Conservation (phyloP, 2,329 filamentous ascomycete species). For the Cladosporium austrohemisphaericum region DNA sequence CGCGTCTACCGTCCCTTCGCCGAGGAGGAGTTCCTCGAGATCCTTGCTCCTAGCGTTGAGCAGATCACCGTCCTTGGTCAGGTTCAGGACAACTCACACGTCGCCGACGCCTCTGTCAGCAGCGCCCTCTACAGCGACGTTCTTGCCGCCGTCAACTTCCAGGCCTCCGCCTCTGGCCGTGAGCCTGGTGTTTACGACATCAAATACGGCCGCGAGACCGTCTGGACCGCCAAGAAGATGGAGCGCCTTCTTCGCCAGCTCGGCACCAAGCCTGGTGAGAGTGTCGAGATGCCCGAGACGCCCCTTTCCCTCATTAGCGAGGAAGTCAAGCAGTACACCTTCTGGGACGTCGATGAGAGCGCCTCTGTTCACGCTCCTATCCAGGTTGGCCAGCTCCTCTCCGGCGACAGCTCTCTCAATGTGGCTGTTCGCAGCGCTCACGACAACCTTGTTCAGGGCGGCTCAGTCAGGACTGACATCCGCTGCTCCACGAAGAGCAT, state of each 20-base stretch:
- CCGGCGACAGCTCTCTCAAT: constrained; percentile 58
- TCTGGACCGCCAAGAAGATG: constrained; percentile 58
- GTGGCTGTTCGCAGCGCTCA: constrained; percentile 57
- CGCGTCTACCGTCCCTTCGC: constrained; percentile 92
- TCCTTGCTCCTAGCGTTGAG: constrained; percentile 70
- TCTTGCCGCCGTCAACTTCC: constrained; percentile 77
- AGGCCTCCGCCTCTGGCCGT: constrained; percentile 57
- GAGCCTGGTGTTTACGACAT: constrained; percentile 69
- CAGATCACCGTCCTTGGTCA: constrained; percentile 85
- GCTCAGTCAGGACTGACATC: constrained; percentile 78
- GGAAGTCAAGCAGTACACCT: constrained; percentile 76
- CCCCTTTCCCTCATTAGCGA: constrained; percentile 42
- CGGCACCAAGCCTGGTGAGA: constrained; percentile 38
- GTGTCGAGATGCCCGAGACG: constrained; percentile 32
- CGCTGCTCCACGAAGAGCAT: constrained; percentile 77
- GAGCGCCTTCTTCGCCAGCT: constrained; percentile 47
- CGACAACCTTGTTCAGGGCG: constrained; percentile 67
- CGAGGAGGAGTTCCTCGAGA: constrained; percentile 86
- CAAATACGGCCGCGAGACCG: constrained; percentile 78
- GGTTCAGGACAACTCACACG: constrained; percentile 68
- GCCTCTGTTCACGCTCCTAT: constrained; percentile 61
- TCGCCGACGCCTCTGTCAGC: constrained; percentile 70
- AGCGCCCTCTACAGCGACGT: constrained; percentile 93
- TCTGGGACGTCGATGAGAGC: constrained; percentile 87
- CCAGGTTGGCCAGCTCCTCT: constrained; percentile 57